phyloP scores from a whole-genome alignment of 164 flowering plant genomes.

The Aristolochia contorta region DNA sequence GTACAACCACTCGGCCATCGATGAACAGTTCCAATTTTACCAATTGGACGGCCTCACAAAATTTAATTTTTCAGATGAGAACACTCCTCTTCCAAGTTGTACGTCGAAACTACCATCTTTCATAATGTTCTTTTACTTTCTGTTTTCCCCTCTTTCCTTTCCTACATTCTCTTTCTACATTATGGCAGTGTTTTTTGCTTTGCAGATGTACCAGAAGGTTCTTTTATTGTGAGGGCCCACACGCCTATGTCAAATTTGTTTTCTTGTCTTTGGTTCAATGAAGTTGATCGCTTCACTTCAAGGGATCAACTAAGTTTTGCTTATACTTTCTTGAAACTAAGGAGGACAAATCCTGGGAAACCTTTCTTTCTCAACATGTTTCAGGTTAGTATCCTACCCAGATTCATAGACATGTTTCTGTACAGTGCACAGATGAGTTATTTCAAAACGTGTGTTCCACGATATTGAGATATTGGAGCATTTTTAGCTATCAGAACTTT shows the following conservation, averaged over 20 bases:
- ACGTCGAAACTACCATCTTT: slow-evolving; percentile 23
- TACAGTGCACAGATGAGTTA: background rate
- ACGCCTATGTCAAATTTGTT: slow-evolving; percentile 93
- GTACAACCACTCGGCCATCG: slow-evolving; percentile 87
- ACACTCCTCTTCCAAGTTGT: slow-evolving; percentile 82
- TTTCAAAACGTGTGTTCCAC: no score
- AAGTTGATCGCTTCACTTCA: slow-evolving; percentile 91
- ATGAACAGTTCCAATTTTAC: slow-evolving; percentile 80
- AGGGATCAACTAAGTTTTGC: slow-evolving; percentile 97
- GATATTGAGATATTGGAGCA: no score
- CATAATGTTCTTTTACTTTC: background rate
- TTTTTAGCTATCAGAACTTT: background rate
- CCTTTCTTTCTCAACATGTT: slow-evolving; percentile 76
- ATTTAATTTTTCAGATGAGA: slow-evolving; percentile 68
- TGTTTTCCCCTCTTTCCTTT: background rate
- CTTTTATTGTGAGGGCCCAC: slow-evolving; percentile 88
- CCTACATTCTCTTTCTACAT: no score
- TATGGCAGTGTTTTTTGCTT: background rate
- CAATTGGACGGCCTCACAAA: slow-evolving; percentile 87
- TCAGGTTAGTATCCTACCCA: slow-evolving; percentile 39
- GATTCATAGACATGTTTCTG: background rate
- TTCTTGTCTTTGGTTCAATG: slow-evolving; percentile 97
- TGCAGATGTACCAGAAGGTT: slow-evolving; percentile 97
- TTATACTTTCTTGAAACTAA: slow-evolving; percentile 75
- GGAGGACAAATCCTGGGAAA: slow-evolving; percentile 64